Evolutionary conservation across 768 basidiomycete species (phyloP).

Genomic region (Filobasidium wieringae): DNA sequence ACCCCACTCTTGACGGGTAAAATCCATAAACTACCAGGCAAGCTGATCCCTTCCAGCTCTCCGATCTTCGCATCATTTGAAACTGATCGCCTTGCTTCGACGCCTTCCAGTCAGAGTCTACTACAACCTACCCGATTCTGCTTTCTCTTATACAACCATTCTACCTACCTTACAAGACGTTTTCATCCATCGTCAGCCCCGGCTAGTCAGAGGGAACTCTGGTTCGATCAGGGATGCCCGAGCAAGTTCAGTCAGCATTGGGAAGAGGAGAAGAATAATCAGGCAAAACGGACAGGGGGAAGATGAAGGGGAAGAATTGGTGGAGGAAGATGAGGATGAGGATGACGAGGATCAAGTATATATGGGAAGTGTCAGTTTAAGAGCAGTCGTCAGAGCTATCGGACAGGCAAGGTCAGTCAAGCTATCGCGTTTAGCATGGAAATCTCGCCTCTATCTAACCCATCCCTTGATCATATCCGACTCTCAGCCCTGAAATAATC

Average conservation of each 20-base stretch:
- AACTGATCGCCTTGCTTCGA: not conserved
- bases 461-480: not conserved
- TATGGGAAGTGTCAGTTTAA: constrained; percentile 8
- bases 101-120: constrained; percentile 4
- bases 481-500: not conserved
- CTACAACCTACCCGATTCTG: constrained; percentile 10
- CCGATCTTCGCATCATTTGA: not conserved
- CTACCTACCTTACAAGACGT: constrained; percentile 1
- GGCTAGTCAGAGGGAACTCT: not conserved
- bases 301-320: constrained; percentile 10
- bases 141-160: constrained; percentile 5
- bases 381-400: constrained; percentile 1
- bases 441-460: not conserved
- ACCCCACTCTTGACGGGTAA: not conserved
- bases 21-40: constrained; percentile 9
- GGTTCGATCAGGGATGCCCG: not conserved
- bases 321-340: constrained; percentile 32
- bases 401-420: constrained; percentile 9
- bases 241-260: not conserved
- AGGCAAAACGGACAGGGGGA: not conserved
- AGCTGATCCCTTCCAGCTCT: not conserved
- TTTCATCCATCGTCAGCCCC: constrained; percentile 2
- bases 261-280: not conserved
- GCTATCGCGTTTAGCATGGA: not conserved
- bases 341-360: constrained; percentile 30